Evolutionary conservation across 345 rosid species (phyloP).

Genomic region (Syzygium jambos): DNA sequence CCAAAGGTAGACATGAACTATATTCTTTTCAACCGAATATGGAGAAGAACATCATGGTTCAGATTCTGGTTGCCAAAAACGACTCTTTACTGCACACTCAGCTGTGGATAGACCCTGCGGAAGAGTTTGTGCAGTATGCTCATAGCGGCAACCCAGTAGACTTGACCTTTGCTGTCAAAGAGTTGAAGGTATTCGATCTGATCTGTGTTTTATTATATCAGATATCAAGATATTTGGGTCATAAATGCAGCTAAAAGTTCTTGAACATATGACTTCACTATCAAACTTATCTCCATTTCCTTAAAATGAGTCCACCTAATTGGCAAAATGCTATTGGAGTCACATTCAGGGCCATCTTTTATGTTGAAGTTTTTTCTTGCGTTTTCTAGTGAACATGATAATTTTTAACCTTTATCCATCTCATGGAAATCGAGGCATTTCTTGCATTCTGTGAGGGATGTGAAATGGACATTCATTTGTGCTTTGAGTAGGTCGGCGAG

Average conservation of each 20-base stretch:
- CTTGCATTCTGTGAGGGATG: conserved; percentile 81
- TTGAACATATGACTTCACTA: background rate
- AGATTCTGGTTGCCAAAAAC: conserved; percentile 42
- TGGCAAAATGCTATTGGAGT: background rate
- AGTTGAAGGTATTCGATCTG: background rate
- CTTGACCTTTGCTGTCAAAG: background rate
- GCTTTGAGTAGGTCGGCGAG: conserved; percentile 53
- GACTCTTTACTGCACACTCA: conserved; percentile 57
- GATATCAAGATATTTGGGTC: background rate
- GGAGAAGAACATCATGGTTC: conserved; percentile 6
- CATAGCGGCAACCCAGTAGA: fast-evolving
- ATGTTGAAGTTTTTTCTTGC: background rate
- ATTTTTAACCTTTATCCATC: background rate
- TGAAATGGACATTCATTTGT: conserved; percentile 69
- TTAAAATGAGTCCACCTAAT: too few relatives aligned
- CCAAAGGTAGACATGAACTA: conserved; percentile 41
- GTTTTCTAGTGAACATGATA: background rate
- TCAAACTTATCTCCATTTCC: background rate
- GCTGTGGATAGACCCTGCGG: background rate
- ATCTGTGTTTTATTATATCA: too few relatives aligned
- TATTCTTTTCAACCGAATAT: background rate
- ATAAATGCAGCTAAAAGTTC: background rate
- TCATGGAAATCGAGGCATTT: conserved; percentile 49
- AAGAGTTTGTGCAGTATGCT: background rate
- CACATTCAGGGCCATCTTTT: background rate